Evolutionary conservation across 345 rosid species (phyloP).

Genomic region (Lepidium didymum): DNA sequence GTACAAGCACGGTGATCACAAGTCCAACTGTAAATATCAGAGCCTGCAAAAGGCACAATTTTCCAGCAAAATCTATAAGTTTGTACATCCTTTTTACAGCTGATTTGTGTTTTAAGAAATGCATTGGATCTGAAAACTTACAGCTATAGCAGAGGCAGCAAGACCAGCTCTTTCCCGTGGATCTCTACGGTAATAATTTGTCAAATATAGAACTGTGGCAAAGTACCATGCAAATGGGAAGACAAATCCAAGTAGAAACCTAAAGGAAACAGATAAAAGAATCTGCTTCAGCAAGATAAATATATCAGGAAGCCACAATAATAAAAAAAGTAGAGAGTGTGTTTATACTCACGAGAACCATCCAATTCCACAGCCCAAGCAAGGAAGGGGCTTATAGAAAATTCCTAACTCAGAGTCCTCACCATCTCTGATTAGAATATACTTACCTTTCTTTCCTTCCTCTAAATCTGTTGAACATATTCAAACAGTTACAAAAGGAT

Average conservation of each 20-base stretch:
- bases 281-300: not conserved
- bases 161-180: constrained; percentile 95
- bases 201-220: constrained; percentile 69
- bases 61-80: not conserved
- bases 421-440: constrained; percentile 38
- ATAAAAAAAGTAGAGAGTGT: not conserved
- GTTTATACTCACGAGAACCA: constrained; percentile 71
- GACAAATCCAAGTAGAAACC: constrained; percentile 75
- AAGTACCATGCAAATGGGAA: constrained; percentile 77
- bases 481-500: constrained; percentile 12
- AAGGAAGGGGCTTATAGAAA: constrained; percentile 88
- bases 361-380: constrained; percentile 91
- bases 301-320: not conserved
- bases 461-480: constrained; percentile 24
- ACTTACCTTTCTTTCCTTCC: constrained; percentile 43
- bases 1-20: constrained; percentile 37
- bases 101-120: not conserved
- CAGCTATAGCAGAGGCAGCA: constrained; percentile 90
- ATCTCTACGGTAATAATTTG: constrained; percentile 78
- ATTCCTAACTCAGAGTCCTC: constrained; percentile 49
- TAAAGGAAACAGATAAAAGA: constrained; percentile 21
- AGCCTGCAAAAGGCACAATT: constrained; percentile 54
- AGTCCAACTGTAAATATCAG: constrained; percentile 52
- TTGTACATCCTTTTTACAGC: not conserved
- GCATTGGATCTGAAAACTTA: constrained; percentile 31